Evolutionary conservation across 495 filamentous ascomycete genomes (phyloP).

Genomic region (Penicillium fimorum): DNA sequence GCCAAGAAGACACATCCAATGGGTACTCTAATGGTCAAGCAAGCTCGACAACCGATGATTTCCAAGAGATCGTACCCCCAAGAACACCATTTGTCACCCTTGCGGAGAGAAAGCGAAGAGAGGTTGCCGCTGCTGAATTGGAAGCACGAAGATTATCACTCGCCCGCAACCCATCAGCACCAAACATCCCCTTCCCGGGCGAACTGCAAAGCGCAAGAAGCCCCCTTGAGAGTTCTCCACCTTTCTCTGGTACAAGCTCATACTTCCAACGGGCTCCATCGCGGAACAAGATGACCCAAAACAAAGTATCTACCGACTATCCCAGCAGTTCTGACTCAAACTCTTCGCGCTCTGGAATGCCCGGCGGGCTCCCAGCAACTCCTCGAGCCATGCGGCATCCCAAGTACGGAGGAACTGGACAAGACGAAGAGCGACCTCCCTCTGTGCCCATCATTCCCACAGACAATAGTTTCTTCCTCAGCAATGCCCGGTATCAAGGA

Average conservation of each 20-base stretch:
- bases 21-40: slow-evolving; percentile 11
- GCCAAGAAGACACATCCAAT: slow-evolving; percentile 20
- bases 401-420: slow-evolving; percentile 56
- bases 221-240: slow-evolving; percentile 32
- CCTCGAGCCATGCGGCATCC: slow-evolving; percentile 82
- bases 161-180: slow-evolving; percentile 72
- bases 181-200: slow-evolving; percentile 77
- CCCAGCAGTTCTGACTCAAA: slow-evolving; percentile 45
- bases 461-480: slow-evolving; percentile 50
- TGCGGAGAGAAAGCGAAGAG: slow-evolving; percentile 57
- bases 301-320: slow-evolving; percentile 49
- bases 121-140: slow-evolving; percentile 78
- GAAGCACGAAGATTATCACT: slow-evolving; percentile 84
- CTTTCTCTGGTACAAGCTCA: slow-evolving; percentile 34
- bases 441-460: slow-evolving; percentile 64
- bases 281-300: slow-evolving; percentile 30
- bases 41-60: slow-evolving; percentile 20
- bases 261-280: slow-evolving; percentile 46
- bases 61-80: slow-evolving; percentile 23
- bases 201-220: slow-evolving; percentile 45
- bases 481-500: slow-evolving; percentile 64
- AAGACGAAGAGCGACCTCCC: slow-evolving; percentile 55
- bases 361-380: slow-evolving; percentile 74
- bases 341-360: slow-evolving; percentile 41
- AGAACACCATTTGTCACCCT: slow-evolving; percentile 31